These are phyloP conservation scores for Kodamaea sagamina DNA, from an alignment of 805 yeast species.

Conservation along the genomic window DNA sequence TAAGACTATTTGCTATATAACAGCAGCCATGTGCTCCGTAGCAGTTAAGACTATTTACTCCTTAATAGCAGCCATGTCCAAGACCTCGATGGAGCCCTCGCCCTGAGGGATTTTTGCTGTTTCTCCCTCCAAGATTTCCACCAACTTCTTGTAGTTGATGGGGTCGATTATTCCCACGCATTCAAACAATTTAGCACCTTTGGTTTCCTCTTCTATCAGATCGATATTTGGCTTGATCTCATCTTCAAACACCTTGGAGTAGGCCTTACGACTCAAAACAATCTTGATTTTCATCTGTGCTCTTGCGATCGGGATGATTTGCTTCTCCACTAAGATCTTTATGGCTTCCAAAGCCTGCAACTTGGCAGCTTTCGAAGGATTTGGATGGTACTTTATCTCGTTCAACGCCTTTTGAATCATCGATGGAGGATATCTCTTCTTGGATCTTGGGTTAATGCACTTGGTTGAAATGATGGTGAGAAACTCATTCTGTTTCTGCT, in stretches of 20 bases:
- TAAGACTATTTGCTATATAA: slow-evolving; percentile 45
- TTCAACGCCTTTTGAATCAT: slow-evolving; percentile 86
- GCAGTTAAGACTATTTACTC: slow-evolving; percentile 32
- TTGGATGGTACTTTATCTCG: slow-evolving; percentile 77
- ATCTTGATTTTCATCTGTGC: slow-evolving; percentile 89
- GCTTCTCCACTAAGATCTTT: slow-evolving; percentile 69
- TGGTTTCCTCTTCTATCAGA: slow-evolving; percentile 39
- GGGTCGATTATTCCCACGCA: slow-evolving; percentile 78
- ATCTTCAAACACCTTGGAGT: slow-evolving; percentile 38
- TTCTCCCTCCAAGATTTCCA: slow-evolving; percentile 56
- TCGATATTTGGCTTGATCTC: slow-evolving; percentile 39
- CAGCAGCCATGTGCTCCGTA: slow-evolving; percentile 87
- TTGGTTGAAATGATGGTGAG: slow-evolving; percentile 81
- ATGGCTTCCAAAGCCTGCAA: slow-evolving; percentile 92
- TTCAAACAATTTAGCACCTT: slow-evolving; percentile 45
- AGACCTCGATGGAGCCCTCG: slow-evolving; percentile 72
- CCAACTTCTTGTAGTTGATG: slow-evolving; percentile 70
- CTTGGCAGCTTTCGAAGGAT: slow-evolving; percentile 74
- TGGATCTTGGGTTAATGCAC: slow-evolving; percentile 87
- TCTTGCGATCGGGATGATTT: slow-evolving; percentile 88
- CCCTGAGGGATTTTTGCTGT: slow-evolving; percentile 47
- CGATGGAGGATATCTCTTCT: slow-evolving; percentile 90
- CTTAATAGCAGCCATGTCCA: slow-evolving; percentile 86
- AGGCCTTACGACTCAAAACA: slow-evolving; percentile 55
- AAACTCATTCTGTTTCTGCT: slow-evolving; percentile 78